A percentile compares a stretch with the other conserved stretches of the same genome.
These are phyloP conservation scores for Solanum hybrid DNA, from an alignment of 305 asterid species.

Conservation along the genomic window DNA sequence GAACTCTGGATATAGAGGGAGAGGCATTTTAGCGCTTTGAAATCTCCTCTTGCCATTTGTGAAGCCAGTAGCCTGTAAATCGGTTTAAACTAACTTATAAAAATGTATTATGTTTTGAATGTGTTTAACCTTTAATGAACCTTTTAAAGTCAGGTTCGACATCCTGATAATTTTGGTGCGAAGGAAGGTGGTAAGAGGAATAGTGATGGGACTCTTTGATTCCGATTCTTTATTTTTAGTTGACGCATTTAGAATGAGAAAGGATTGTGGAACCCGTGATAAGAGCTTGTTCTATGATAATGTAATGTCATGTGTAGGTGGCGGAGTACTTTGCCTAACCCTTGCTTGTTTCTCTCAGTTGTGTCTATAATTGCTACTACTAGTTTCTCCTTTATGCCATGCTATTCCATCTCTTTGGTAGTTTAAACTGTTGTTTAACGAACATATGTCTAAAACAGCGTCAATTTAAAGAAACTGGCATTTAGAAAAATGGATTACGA, in stretches of 20 bases:
- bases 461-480: background rate
- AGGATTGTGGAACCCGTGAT: background rate
- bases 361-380: background rate
- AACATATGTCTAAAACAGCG: background rate
- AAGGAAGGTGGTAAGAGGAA: background rate
- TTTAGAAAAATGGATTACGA: background rate
- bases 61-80: constrained; percentile 1
- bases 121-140: background rate
- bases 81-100: background rate
- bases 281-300: background rate
- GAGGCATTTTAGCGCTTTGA: background rate
- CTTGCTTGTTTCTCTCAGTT: background rate
- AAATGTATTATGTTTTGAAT: background rate
- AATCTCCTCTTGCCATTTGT: background rate
- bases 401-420: background rate
- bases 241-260: background rate
- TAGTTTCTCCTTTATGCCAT: background rate
- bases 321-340: background rate
- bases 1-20: background rate
- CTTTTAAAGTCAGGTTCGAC: background rate
- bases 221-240: background rate
- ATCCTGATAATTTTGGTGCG: background rate
- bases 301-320: background rate
- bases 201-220: background rate
- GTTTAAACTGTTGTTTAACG: background rate